Evolutionary conservation across 2,329 filamentous ascomycete genomes (phyloP).

Genomic region (Aspergillus ruber): DNA sequence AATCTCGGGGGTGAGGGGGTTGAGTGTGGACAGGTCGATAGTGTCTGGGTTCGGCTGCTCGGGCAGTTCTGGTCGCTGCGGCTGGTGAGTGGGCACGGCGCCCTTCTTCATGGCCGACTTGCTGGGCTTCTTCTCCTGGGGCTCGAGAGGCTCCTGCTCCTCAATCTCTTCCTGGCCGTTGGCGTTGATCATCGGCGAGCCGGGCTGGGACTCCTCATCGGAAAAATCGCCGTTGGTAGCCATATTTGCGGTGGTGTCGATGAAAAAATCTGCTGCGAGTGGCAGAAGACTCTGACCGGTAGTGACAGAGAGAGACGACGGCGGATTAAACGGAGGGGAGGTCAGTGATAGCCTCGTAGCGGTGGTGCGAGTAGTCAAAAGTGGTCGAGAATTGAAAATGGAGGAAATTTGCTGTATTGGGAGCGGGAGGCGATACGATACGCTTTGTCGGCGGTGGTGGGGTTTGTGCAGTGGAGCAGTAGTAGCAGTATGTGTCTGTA

Average conservation of each 20-base stretch:
- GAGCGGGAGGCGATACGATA: conserved; percentile 29
- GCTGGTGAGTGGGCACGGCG: conserved; percentile 46
- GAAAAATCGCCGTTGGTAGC: conserved; percentile 51
- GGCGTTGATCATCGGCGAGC: conserved; percentile 46
- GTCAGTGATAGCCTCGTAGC: conserved; percentile 4
- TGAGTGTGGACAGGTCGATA: conserved; percentile 73
- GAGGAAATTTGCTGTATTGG: conserved; percentile 31
- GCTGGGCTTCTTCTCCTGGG: conserved; percentile 56
- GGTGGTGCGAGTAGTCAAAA: conserved; percentile 2
- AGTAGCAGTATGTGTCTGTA: background rate
- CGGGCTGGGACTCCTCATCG: conserved; percentile 50
- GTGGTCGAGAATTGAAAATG: conserved; percentile 15
- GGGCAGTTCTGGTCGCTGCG: conserved; percentile 63
- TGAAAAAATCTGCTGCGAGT: conserved; percentile 10
- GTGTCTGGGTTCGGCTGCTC: conserved; percentile 90
- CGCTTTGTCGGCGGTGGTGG: conserved; percentile 17
- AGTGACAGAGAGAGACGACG: conserved; percentile 1
- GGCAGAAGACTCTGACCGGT: background rate
- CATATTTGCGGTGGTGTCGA: conserved; percentile 38
- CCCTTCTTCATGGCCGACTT: conserved; percentile 86
- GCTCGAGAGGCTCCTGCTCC: conserved; percentile 62
- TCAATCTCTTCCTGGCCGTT: conserved; percentile 65
- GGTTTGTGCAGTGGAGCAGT: conserved; percentile 33
- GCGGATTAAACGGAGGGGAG: conserved; percentile 5
- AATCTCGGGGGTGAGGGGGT: conserved; percentile 87